Conservation (phyloP, 163 green algal species). For the Smithsoniella earleae region DNA sequence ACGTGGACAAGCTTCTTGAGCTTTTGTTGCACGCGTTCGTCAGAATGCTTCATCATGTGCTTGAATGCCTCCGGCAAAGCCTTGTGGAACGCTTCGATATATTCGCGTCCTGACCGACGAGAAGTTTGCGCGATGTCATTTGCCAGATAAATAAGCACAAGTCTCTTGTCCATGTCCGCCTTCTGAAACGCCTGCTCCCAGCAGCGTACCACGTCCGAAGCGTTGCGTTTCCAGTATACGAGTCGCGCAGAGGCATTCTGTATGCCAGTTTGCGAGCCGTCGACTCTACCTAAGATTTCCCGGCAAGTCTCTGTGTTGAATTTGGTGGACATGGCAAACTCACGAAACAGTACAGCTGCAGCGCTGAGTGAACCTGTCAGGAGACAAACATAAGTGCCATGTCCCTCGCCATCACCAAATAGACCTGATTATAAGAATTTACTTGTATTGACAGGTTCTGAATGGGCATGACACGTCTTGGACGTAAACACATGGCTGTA, state of each 20-base stretch:
- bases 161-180: slow-evolving; percentile 27
- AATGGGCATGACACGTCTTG: no score
- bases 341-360: no score
- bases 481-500: no score
- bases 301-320: slow-evolving; percentile 6
- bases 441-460: no score
- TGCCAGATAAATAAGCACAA: slow-evolving; percentile 15
- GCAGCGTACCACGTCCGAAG: slow-evolving; percentile 9
- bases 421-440: no score
- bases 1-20: slow-evolving; percentile 19
- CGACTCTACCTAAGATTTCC: background rate
- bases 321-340: slow-evolving; percentile 1
- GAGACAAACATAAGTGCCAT: no score
- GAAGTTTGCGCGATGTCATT: slow-evolving; percentile 20
- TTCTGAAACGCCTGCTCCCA: slow-evolving; percentile 10
- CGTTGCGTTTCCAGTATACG: slow-evolving; percentile 20
- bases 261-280: slow-evolving; percentile 7
- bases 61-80: slow-evolving; percentile 15
- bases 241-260: slow-evolving; percentile 6
- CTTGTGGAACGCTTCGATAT: slow-evolving; percentile 25
- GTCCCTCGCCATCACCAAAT: no score
- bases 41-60: slow-evolving; percentile 31
- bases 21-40: slow-evolving; percentile 9
- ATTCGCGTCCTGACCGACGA: slow-evolving; percentile 17
- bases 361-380: no score